Evolutionary conservation across 257 asterid species (phyloP).

Genomic region (Avicennia marina): DNA sequence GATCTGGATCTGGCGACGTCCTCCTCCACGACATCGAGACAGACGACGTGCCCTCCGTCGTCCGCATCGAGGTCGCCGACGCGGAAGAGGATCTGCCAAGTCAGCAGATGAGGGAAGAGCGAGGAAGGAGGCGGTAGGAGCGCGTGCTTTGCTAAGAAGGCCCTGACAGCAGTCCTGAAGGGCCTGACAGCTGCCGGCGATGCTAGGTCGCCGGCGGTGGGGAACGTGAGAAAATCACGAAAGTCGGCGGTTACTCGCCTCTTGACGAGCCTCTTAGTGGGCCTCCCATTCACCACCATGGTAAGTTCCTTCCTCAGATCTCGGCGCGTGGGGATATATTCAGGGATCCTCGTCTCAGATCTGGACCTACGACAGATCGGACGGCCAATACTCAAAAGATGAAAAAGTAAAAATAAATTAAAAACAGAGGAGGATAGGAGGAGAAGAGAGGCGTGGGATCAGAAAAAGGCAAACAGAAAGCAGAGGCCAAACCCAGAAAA

Average conservation of each 20-base stretch:
- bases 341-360: slow-evolving; percentile 32
- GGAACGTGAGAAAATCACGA: slow-evolving; percentile 60
- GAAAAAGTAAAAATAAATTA: not conserved
- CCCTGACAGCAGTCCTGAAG: slow-evolving; percentile 55
- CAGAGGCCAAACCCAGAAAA: slow-evolving; percentile 8
- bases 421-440: not conserved
- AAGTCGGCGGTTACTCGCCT: slow-evolving; percentile 78
- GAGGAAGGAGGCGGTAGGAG: slow-evolving; percentile 72
- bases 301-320: slow-evolving; percentile 25
- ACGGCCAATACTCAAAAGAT: slow-evolving; percentile 13
- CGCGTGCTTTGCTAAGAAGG: slow-evolving; percentile 59
- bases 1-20: slow-evolving; percentile 91
- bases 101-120: slow-evolving; percentile 74
- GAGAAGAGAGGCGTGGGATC: not conserved
- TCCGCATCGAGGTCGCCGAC: slow-evolving; percentile 55
- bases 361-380: slow-evolving; percentile 34
- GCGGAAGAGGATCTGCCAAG: slow-evolving; percentile 84
- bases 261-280: slow-evolving; percentile 57
- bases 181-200: slow-evolving; percentile 35
- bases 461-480: not conserved
- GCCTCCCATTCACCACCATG: slow-evolving; percentile 69
- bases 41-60: slow-evolving; percentile 59
- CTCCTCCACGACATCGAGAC: slow-evolving; percentile 86
- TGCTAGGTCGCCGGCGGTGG: slow-evolving; percentile 34
- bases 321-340: slow-evolving; percentile 30